phyloP scores from a whole-genome alignment of 495 filamentous ascomycete genomes.

The Neurospora sp. region DNA sequence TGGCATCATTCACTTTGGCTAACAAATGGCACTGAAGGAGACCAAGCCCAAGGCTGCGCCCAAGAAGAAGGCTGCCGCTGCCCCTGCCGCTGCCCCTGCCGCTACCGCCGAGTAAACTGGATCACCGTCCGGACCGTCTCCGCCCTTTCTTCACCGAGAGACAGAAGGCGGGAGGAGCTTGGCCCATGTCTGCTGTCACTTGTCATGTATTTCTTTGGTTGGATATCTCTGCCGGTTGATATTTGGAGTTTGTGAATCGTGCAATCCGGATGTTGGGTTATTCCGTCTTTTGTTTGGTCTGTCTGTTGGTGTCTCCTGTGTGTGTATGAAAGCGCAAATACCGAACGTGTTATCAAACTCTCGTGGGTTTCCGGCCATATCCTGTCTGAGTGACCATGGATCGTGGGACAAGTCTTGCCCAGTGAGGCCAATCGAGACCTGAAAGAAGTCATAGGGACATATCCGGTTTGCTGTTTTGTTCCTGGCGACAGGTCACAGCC shows the following conservation, averaged over 20 bases:
- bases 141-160: background rate
- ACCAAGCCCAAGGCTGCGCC: slow-evolving; percentile 29
- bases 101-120: slow-evolving; percentile 8
- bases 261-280: background rate
- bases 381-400: background rate
- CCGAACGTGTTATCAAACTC: background rate
- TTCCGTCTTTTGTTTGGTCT: background rate
- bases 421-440: background rate
- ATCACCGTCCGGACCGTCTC: background rate
- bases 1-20: background rate
- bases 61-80: slow-evolving; percentile 29
- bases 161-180: background rate
- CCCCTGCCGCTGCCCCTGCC: background rate
- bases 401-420: background rate
- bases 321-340: background rate
- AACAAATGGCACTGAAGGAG: slow-evolving; percentile 10
- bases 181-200: background rate
- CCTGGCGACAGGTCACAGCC: background rate
- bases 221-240: slow-evolving; percentile 9
- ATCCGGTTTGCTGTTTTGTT: background rate
- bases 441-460: background rate
- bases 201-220: slow-evolving; percentile 10
- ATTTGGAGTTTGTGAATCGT: background rate
- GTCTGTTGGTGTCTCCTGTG: background rate
- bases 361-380: background rate